Conservation (phyloP, 768 basidiomycete genomes). For the Baorangia bicolor region DNA sequence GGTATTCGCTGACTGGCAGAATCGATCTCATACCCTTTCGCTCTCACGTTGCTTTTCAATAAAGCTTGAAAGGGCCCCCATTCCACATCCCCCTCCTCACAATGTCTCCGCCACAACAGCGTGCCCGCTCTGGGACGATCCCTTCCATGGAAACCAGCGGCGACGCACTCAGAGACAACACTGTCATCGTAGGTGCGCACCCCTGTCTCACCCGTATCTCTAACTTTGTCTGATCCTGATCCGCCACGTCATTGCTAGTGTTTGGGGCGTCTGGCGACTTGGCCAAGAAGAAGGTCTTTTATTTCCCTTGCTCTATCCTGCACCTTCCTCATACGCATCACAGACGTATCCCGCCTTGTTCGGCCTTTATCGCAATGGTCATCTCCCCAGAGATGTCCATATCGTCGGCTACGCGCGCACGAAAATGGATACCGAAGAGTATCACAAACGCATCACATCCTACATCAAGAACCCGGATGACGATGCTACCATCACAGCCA, state of each 20-base stretch:
- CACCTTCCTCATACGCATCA: constrained; percentile 40
- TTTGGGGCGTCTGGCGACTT: constrained; percentile 96
- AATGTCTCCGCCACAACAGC: constrained; percentile 40
- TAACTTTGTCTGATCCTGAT: constrained; percentile 17
- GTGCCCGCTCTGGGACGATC: constrained; percentile 75
- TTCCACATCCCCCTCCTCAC: background rate
- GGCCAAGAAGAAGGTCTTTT: constrained; percentile 91
- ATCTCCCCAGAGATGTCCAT: constrained; percentile 79
- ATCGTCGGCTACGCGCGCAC: constrained; percentile 98
- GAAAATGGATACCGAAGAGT: constrained; percentile 86
- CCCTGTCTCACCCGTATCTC: constrained; percentile 16
- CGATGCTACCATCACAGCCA: constrained; percentile 51
- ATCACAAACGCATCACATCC: constrained; percentile 76
- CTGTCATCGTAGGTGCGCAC: constrained; percentile 76
- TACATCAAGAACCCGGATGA: constrained; percentile 82
- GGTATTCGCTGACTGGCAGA: constrained; percentile 19
- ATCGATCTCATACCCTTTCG: background rate
- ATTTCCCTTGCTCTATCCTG: background rate
- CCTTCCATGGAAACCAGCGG: constrained; percentile 82
- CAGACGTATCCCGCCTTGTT: constrained; percentile 97
- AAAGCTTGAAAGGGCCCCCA: constrained; percentile 17
- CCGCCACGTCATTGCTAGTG: constrained; percentile 45
- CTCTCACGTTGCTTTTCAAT: constrained; percentile 25
- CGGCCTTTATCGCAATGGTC: constrained; percentile 75
- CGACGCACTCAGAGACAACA: constrained; percentile 80